These are phyloP conservation scores for Bacidia rubella DNA, from an alignment of 495 filamentous ascomycete species.

Conservation along the genomic window DNA sequence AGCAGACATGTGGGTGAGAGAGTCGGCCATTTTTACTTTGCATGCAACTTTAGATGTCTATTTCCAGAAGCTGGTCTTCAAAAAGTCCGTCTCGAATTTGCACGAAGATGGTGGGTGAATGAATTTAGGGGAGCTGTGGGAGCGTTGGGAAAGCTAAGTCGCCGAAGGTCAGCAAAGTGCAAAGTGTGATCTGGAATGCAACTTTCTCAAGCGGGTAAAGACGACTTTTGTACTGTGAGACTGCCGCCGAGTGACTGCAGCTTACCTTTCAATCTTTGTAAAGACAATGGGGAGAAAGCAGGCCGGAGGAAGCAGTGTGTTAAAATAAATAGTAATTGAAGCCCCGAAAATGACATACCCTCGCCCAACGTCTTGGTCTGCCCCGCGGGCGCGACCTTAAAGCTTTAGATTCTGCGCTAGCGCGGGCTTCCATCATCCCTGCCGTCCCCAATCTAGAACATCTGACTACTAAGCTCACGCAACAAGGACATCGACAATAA, in stretches of 20 bases:
- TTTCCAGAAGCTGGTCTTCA: too few relatives aligned
- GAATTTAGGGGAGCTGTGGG: not conserved
- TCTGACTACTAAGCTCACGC: too few relatives aligned
- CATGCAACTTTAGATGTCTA: too few relatives aligned
- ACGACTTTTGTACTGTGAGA: too few relatives aligned
- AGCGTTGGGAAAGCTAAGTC: not conserved
- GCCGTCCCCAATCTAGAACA: too few relatives aligned
- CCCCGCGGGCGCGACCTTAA: too few relatives aligned
- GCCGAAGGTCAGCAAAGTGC: not conserved
- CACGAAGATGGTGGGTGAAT: too few relatives aligned
- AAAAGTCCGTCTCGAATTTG: not conserved
- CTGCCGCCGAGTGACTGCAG: not conserved
- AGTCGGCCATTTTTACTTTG: slow-evolving; percentile 40
- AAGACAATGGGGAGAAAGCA: not conserved
- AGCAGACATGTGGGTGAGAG: slow-evolving; percentile 64
- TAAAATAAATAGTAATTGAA: not conserved
- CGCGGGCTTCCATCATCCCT: too few relatives aligned
- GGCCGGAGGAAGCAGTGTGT: not conserved
- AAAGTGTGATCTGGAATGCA: not conserved
- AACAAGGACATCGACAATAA: too few relatives aligned
- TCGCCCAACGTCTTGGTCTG: not conserved
- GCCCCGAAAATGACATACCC: not conserved
- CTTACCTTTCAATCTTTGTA: not conserved
- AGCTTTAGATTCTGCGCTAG: too few relatives aligned
- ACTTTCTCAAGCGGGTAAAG: too few relatives aligned